phyloP scores from a whole-genome alignment of 441 rosid species.

The Brassica hybrid region DNA sequence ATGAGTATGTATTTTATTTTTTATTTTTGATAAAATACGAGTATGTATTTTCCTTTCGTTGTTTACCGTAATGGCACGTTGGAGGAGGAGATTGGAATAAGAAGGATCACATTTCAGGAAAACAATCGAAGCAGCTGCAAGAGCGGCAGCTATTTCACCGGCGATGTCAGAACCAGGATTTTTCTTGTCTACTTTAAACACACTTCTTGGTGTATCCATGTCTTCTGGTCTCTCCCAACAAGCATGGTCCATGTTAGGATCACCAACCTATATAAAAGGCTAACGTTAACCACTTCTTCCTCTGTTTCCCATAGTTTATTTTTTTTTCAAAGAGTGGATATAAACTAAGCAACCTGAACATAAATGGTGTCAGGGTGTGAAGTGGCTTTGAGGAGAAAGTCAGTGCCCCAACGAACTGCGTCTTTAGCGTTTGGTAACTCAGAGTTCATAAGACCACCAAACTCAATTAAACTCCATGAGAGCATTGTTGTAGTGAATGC shows the following conservation, averaged over 20 bases:
- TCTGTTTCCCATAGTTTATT: not conserved
- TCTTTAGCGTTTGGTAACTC: conserved; percentile 57
- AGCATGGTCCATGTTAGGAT: conserved; percentile 68
- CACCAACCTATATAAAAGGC: conserved; percentile 51
- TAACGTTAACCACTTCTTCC: not conserved
- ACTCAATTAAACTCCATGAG: conserved; percentile 71
- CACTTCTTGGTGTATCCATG: conserved; percentile 78
- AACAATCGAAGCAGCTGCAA: conserved; percentile 72
- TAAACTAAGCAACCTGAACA: conserved; percentile 53
- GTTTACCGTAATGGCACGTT: conserved; percentile 62
- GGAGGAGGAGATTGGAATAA: conserved; percentile 58
- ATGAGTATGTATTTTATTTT: not conserved
- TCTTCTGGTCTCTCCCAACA: conserved; percentile 89
- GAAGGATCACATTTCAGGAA: conserved; percentile 59
- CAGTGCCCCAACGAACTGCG: conserved; percentile 74
- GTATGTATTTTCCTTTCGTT: not conserved
- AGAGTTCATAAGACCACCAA: conserved; percentile 68
- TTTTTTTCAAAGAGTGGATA: not conserved
- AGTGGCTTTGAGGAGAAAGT: conserved; percentile 78
- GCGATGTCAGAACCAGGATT: conserved; percentile 78
- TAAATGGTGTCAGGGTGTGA: conserved; percentile 65
- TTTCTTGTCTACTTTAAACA: conserved; percentile 62
- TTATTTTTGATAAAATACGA: too few species aligned
- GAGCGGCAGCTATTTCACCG: conserved; percentile 71
- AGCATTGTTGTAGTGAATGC: conserved; percentile 83